Conservation (phyloP, 768 basidiomycete genomes). For the Panaeolus cyanescens region DNA sequence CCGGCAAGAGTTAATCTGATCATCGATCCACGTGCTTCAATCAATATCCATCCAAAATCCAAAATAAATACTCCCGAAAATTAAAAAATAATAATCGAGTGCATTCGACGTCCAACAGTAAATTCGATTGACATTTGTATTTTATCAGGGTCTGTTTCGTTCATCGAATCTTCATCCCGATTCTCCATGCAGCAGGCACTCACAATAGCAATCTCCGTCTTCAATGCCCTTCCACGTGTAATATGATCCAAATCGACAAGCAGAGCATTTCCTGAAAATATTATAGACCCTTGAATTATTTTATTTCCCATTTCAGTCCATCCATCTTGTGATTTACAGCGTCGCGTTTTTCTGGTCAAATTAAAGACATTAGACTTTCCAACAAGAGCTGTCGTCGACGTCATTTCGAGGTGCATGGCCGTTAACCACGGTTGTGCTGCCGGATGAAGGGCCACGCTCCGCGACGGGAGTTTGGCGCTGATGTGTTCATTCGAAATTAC, state of each 20-base stretch:
- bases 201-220: background rate
- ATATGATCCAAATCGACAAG: background rate
- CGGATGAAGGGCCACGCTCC: background rate
- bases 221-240: background rate
- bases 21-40: slow-evolving; percentile 21
- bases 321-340: background rate
- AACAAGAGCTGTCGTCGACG: background rate
- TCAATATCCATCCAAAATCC: background rate
- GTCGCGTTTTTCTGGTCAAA: background rate
- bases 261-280: background rate
- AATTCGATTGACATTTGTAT: no score
- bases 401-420: background rate
- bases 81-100: no score
- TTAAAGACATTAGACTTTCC: slow-evolving; percentile 1
- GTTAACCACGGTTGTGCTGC: background rate
- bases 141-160: background rate
- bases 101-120: background rate
- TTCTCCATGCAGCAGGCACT: background rate
- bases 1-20: slow-evolving; percentile 18
- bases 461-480: background rate
- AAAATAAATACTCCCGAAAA: background rate
- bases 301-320: background rate
- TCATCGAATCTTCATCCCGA: background rate
- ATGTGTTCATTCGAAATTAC: background rate
- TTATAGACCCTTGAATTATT: background rate